A percentile compares a stretch with the other conserved stretches of the same genome.
phyloP scores from a whole-genome alignment of 1,284 basidiomycete species.

The Pyrrhoderma lamaoense region DNA sequence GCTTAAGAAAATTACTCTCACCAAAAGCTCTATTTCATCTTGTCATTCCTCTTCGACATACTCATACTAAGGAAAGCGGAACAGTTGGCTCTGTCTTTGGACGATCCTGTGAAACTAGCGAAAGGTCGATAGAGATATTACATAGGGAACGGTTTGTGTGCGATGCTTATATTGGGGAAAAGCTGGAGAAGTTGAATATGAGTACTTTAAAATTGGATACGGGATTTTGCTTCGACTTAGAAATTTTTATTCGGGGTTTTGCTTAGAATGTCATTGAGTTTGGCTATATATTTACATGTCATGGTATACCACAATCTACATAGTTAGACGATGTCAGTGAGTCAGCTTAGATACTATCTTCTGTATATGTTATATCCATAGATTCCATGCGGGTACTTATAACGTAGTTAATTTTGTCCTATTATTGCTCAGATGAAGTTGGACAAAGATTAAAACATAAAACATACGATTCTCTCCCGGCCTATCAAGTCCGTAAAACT shows the following conservation, averaged over 20 bases:
- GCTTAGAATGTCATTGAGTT: too few species aligned
- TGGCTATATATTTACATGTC: too few species aligned
- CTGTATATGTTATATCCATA: too few species aligned
- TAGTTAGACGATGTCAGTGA: too few species aligned
- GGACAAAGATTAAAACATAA: not conserved
- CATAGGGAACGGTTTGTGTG: constrained; percentile 48
- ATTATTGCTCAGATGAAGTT: too few species aligned
- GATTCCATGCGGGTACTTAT: too few species aligned
- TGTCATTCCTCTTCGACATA: constrained; percentile 64
- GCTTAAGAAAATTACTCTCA: constrained; percentile 44
- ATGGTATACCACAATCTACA: too few species aligned
- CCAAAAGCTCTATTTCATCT: constrained; percentile 51
- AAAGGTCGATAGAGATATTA: constrained; percentile 34
- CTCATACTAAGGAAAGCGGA: constrained; percentile 52
- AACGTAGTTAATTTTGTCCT: too few species aligned
- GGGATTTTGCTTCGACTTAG: too few species aligned
- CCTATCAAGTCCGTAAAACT: constrained; percentile 46
- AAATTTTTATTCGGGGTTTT: too few species aligned
- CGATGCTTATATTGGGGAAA: constrained; percentile 32
- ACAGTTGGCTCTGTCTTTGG: constrained; percentile 46
- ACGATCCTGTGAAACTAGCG: not conserved
- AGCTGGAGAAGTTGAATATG: constrained; percentile 51
- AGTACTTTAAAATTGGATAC: constrained; percentile 52
- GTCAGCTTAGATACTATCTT: too few species aligned
- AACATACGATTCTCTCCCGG: constrained; percentile 40